Evolutionary conservation across 2,329 filamentous ascomycete species (phyloP), one percentile per base, ranked within the genome.

Genomic region (Westerdykella ornata): DNA sequence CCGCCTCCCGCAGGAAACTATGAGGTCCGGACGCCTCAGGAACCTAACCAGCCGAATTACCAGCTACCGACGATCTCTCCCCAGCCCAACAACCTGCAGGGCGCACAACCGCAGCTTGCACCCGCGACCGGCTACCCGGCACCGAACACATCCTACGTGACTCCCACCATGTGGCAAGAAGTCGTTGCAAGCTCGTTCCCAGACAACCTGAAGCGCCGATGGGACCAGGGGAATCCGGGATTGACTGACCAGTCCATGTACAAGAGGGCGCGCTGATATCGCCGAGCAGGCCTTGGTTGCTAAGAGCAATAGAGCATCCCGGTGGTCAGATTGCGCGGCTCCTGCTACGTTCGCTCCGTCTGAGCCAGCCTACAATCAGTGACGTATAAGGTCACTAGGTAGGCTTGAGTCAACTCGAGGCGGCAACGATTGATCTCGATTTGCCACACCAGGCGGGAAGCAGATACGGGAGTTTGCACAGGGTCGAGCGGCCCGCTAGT

Each of bases 81-180:
- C 13, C 61, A 64, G 39, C 51, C 62, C 16, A 59, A 48, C 38
- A 46, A 47, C 11, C 48, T 65, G 16, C 57, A 61, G 41, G 54
- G 48, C 40, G 44, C 53, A 15, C 53, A 53, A 36, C 38, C 53
- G 20, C 63, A 65, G 32, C 42, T 66, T 26, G 62, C 62, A 28
- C 52, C 61, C 9, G 52, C 63, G n/a, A 58, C 62, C 12, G 57
- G 52, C 11, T 67, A 66, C 42, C 45, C 60, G 29, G 51, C 56
- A 34, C 43, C 59, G 5, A 57, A 52, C 28, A 51, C 57, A 18
- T 51, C 59, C 4, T 69, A 66, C 38, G 71, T 73, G 20, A 72
- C 71, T n/a, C 70, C 71, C 4, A 66, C 67, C 29, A 72, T 72
- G 70, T 73, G 71, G 71, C 71, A 73, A 52, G 69, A 73, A 41